Base-by-base conservation (phyloP, 345 rosid species). In the Lepidium africanum region DNA sequence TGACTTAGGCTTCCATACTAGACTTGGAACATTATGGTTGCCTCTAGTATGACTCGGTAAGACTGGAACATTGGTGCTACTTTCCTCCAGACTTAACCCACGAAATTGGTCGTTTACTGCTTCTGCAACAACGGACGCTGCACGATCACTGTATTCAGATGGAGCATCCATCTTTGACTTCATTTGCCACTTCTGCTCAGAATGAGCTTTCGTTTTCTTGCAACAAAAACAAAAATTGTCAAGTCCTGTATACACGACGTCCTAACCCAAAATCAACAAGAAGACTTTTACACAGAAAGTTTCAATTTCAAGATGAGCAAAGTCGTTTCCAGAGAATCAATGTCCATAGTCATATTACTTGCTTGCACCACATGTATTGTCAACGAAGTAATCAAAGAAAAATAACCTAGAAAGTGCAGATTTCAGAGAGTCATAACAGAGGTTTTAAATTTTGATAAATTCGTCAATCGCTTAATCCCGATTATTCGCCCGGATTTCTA, bases 1-100 rank as follows among this genome's bases (percentile, higher is more conserved):
- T 5, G 88, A 74, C 77, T 81, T 81, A 33, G 90, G 83, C 51
- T 67, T 80, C 88, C 86, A 77, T 21, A 87, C 70, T 19, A 25
- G 75, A 67, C 23, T 77, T 67, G 59, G 76, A 73, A 36, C 63
- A 79, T 6, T 42, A 74, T 70, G 80, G 42, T 53, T 32, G 27
- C 27, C 63, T 14, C 82, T 73, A 63, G 16, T 35, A 55, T 64
- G 80, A 17, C 53, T 19, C 0, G 67, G 39, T 6, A 67, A 50
- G 59, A 45, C 36, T 13, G 75, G 11, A 69, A 55, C 72, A 75
- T 46, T 69, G 62, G 58, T 35, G 56, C 23, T 66, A 23, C 17
- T 78, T 59, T 82, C 89, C 40, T 68, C 77, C 43, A 92, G 59
- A 73, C 62, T 80, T 76, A 92, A 71, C 27, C 70, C 82, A 10